Evolutionary conservation across 345 rosid genomes (phyloP).

Genomic region (Passiflora organensis): DNA sequence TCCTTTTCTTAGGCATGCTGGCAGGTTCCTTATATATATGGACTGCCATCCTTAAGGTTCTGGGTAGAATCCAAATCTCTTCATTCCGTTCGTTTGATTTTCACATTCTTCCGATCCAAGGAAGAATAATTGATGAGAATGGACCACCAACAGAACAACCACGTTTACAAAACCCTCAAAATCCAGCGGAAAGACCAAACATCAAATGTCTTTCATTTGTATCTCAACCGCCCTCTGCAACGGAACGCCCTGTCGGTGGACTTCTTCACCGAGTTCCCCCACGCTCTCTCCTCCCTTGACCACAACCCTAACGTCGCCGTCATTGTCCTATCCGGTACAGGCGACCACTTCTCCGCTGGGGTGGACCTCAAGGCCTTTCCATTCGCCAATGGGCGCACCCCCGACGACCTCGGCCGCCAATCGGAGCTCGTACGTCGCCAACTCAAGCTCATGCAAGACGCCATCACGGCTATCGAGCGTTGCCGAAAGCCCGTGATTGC

Average conservation of each 20-base stretch:
- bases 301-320: conserved; percentile 47
- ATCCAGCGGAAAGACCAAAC: conserved; percentile 30
- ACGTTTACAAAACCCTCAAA: conserved; percentile 39
- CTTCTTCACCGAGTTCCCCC: conserved; percentile 64
- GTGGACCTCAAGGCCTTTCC: conserved; percentile 51
- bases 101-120: too few relatives aligned
- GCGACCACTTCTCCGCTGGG: conserved; percentile 76
- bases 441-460: conserved; percentile 57
- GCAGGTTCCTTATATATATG: too few relatives aligned
- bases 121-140: too few relatives aligned
- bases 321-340: conserved; percentile 59
- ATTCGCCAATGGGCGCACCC: conserved; percentile 13
- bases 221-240: conserved; percentile 53
- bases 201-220: conserved; percentile 48
- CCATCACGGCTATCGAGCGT: conserved; percentile 65
- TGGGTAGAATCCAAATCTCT: too few relatives aligned
- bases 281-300: conserved; percentile 55
- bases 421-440: conserved; percentile 49
- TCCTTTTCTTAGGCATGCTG: too few relatives aligned
- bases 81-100: too few relatives aligned
- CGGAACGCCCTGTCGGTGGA: conserved; percentile 62
- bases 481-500: conserved; percentile 87
- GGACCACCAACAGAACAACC: conserved; percentile 17
- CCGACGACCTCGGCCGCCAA: conserved; percentile 43
- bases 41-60: too few relatives aligned